Base-by-base conservation (phyloP, 257 asterid species). In the Capsicum chinense region DNA sequence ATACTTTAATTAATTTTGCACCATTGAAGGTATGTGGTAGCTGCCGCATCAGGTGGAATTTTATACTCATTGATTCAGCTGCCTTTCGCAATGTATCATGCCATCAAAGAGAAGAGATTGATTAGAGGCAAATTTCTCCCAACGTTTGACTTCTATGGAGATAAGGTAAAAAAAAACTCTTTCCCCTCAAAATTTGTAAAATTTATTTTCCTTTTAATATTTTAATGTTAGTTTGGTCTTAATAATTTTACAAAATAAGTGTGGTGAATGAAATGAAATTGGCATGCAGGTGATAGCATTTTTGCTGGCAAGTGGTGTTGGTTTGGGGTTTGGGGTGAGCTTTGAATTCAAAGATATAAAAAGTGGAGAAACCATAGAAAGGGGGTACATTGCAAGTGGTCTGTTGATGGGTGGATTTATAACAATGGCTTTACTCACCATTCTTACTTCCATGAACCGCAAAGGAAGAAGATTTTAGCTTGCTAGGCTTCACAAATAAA, bases 341-440 rank as follows among this genome's bases (percentile, higher is more conserved):
- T 50, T 52, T 52, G 81, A 52, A 50, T 52, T 52, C 39, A 13
- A 74, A 6, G 60, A 21, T 21, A 12, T 48, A 14, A 50, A 74
- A 50, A 50, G 47, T 19, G 47, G 81, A 50, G 81, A 76, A 48
- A 76, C 21, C 47, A 6, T 74, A 21, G 81, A 74, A 44, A 74
- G 81, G 62, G 81, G 47, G 1, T 74, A 74, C 21, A 74, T 74
- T 50, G 17, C 81, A 54, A 74, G 81, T 74, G 62, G 14, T 74
- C 21, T 52, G 7, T 13, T 74, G 8, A 21, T 74, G 14, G 81
- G 47, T 48, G 81, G 62, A 50, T 74, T 74, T 74, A 50, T 7
- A 74, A 74, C 81, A 3, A 26, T 76, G 62, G 63, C 62, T 76
- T 19, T 76, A 13, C 81, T 76, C 6, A 52, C 81, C 5, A 76